Evolutionary conservation across 2,329 filamentous ascomycete species (phyloP), one percentile per base, ranked within the genome.

Genomic region (Pseudopyricularia javanii): DNA sequence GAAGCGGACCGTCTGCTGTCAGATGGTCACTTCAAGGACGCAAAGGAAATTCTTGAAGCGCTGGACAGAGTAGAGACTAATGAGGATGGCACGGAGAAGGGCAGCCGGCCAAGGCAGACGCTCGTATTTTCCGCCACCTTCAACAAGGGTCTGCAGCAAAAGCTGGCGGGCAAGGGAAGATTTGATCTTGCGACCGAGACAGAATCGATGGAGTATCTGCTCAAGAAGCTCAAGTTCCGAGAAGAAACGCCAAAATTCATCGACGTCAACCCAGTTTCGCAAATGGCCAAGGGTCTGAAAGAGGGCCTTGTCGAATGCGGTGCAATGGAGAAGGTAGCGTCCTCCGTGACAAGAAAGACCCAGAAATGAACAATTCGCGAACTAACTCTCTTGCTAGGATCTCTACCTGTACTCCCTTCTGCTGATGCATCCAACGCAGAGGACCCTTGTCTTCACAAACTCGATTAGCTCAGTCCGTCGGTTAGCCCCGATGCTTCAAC

Each of bases 81-180:
- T 2, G 70, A 73, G n/a, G 70, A 73, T 0, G 70, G 73, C 7
- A 73, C 73, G 1, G 71, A 76, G 3, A 73, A 76, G 11, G 67
- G 71, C 0, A 61, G 67, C 7, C 58, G 66, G 11, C 63, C 78
- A 15, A 74, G 91, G 40, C 93, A 98, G 64, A 97, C 91, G 0
- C 78, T 98, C 0, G 89, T 98, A 20, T 98, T 98, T 67, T 97
- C 93, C 0, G 93, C 93, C 0, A 98, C 93, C 0, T 95, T 98
- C 66, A 87, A 95, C 64, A 91, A 91, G 62, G 84, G 85, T 1
- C 71, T 98, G 30, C 91, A 97, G 64, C 88, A 91, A 60, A 97
- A 96, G 66, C 76, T 98, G 12, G 82, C 87, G 1, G 86, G 88
- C 26, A 94, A 90, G 65, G 75, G 78, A 20, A 82, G 79, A 54